Conservation (phyloP, 371 early-diverging fungal genomes). For the Mortierella sp. region DNA sequence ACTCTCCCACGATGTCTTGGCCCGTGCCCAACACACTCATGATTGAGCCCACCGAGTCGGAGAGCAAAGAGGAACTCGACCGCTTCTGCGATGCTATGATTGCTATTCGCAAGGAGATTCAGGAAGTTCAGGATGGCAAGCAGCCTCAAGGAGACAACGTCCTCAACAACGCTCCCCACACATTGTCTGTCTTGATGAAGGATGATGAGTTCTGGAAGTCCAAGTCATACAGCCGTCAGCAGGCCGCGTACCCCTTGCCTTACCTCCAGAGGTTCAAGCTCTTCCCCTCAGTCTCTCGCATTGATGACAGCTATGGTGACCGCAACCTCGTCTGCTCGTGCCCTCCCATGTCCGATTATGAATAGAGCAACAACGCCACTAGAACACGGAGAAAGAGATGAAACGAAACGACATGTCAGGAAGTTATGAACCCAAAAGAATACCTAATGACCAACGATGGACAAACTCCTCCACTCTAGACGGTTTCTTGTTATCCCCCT, state of each 20-base stretch:
- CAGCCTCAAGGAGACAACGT: constrained; percentile 87
- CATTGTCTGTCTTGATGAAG: constrained; percentile 76
- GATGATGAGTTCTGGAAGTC: constrained; percentile 61
- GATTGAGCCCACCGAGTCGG: constrained; percentile 99
- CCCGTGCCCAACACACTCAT: constrained; percentile 97
- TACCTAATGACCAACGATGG: too few relatives aligned
- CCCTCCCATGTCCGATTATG: constrained; percentile 66
- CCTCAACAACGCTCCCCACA: constrained; percentile 90
- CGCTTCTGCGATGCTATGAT: constrained; percentile 98
- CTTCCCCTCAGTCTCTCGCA: constrained; percentile 92
- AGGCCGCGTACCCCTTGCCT: constrained; percentile 93
- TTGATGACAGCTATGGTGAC: constrained; percentile 97
- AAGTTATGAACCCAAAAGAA: too few relatives aligned
- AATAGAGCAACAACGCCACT: constrained; percentile 18
- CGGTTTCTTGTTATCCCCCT: too few relatives aligned
- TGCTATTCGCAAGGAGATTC: constrained; percentile 91
- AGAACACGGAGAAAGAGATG: not conserved
- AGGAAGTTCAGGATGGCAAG: constrained; percentile 84
- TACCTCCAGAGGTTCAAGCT: constrained; percentile 89
- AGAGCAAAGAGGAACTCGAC: constrained; percentile 91
- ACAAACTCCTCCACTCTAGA: too few relatives aligned
- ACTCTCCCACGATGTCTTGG: constrained; percentile 98
- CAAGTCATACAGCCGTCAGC: constrained; percentile 81
- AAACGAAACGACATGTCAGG: not conserved
- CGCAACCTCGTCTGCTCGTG: constrained; percentile 94